Evolutionary conservation across 208 protist genomes (phyloP).

Genomic region (Leishmania gerbilli): DNA sequence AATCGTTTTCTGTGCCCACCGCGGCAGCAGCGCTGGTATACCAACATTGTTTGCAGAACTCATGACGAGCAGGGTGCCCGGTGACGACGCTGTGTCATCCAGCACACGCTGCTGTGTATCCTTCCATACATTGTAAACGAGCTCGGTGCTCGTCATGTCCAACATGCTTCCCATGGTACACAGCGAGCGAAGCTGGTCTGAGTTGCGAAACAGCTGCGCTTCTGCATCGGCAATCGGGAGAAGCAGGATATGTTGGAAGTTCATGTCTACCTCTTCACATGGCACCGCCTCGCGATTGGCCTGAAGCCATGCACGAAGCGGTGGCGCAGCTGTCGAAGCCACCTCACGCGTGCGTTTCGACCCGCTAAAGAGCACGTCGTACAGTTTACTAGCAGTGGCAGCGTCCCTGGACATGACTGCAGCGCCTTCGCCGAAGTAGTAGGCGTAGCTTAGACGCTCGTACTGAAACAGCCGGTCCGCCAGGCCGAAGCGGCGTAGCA

Average conservation of each 20-base stretch:
- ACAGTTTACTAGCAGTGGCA: slow-evolving; percentile 19
- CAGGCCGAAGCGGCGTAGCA: slow-evolving; percentile 49
- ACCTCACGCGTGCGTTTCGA: slow-evolving; percentile 10
- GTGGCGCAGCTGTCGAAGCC: slow-evolving; percentile 1
- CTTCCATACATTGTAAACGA: slow-evolving; percentile 44
- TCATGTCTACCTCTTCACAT: slow-evolving; percentile 44
- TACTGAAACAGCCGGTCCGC: slow-evolving; percentile 61
- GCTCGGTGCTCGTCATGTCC: slow-evolving; percentile 31
- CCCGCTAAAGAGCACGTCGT: slow-evolving; percentile 63
- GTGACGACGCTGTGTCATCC: slow-evolving; percentile 6
- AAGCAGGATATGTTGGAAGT: slow-evolving; percentile 68
- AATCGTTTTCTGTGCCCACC: slow-evolving; percentile 51
- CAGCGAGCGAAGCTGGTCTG: slow-evolving; percentile 22
- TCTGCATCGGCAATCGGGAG: slow-evolving; percentile 52
- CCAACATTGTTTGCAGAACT: slow-evolving; percentile 65
- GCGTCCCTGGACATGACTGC: neutral
- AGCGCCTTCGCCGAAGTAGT: neutral
- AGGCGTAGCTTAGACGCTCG: slow-evolving; percentile 38
- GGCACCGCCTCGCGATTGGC: slow-evolving; percentile 5
- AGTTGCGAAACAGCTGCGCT: slow-evolving; percentile 34
- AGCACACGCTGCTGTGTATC: slow-evolving; percentile 21
- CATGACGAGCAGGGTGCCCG: slow-evolving; percentile 64
- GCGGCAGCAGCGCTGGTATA: slow-evolving; percentile 42
- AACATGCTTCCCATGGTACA: slow-evolving; percentile 49
- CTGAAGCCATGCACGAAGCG: slow-evolving; percentile 18